These are phyloP conservation scores for Actinidia polygama DNA, from an alignment of 179 eudicot species.

Conservation along the genomic window DNA sequence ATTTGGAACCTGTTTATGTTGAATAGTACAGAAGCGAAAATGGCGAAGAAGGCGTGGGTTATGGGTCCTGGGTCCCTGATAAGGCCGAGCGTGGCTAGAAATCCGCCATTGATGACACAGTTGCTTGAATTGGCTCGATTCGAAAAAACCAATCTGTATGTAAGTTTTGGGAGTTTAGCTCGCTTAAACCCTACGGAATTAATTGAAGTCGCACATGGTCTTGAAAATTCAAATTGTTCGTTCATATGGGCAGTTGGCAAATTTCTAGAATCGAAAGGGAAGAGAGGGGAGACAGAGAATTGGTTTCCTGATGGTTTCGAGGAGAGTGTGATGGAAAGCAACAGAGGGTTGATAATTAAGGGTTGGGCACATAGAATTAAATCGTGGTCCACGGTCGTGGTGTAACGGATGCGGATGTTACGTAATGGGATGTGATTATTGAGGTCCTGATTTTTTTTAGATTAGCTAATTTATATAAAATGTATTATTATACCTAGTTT, in stretches of 20 bases:
- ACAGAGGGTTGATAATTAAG: slow-evolving; percentile 37
- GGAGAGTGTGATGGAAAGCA: slow-evolving; percentile 17
- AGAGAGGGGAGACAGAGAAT: too few species aligned
- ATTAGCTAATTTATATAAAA: too few species aligned
- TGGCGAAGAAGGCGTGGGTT: slow-evolving; percentile 33
- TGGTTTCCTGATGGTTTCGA: slow-evolving; percentile 42
- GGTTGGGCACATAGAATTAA: slow-evolving; percentile 64
- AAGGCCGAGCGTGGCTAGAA: slow-evolving; percentile 36
- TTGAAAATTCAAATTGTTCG: slow-evolving; percentile 31
- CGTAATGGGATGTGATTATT: too few species aligned
- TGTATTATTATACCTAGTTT: too few species aligned
- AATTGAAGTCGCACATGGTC: slow-evolving; percentile 35
- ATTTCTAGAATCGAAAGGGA: background rate
- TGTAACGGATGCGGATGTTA: too few species aligned
- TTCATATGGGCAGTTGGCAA: slow-evolving; percentile 46
- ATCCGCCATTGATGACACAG: slow-evolving; percentile 30
- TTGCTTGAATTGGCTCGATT: slow-evolving; percentile 47
- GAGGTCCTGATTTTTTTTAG: too few species aligned
- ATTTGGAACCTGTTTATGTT: slow-evolving; percentile 44
- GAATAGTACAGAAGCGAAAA: slow-evolving; percentile 26
- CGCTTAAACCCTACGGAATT: slow-evolving; percentile 24
- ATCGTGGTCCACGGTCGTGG: too few species aligned
- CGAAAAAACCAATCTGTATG: slow-evolving; percentile 34
- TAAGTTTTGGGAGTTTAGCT: slow-evolving; percentile 44
- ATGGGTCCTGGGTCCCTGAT: slow-evolving; percentile 42